Base-by-base conservation (phyloP, 2,329 filamentous ascomycete species). In the Fusarium xyrophilum region DNA sequence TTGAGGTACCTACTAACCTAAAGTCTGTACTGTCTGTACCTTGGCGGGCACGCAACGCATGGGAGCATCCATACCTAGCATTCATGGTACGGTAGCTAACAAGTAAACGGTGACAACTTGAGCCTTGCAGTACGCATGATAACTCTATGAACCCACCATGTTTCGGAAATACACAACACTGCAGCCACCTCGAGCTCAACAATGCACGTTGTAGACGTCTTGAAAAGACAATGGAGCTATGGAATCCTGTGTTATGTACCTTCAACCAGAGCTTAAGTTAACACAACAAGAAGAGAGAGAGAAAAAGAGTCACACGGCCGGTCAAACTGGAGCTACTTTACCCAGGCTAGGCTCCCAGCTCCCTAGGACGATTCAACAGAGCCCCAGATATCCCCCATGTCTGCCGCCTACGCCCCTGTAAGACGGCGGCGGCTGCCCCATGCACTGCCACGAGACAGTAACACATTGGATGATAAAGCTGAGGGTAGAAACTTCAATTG, bases 381-480 rank as follows among this genome's bases (percentile, higher is more conserved):
- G 48, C 50, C 63, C 54, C 44, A 55, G 33, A 57, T 44, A 44
- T 57, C 53, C 40, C 44, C 44, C 60, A 40, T 63, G 58, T 66
- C 52, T 55, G 52, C 53, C 47, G 52, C 42, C 58, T 28, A 25
- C 51, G 46, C 42, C 61, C 64, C 66, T 57, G 55, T 52, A 57
- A 59, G 54, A 60, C 47, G 58, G 47, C 47, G 58, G 47, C 63
- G 69, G 72, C 68, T 74, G 72, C 71, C 69, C 73, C 67, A 74
- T 76, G 73, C 74, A 76, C 71, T 75, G 74, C 74, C 74, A 76
- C 74, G 74, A 63, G 67, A 69, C 68, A 52, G 67, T 56, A 68
- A 63, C 58, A 59, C 62, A 75, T 74, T 74, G 74, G 74, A 63
- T 73, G 65, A 65, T 48, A 61, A 58, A 53, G 39, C 28, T 21